phyloP scores from a whole-genome alignment of 225 moss, liverwort and hornwort genomes.

The Lunularia cruciata region DNA sequence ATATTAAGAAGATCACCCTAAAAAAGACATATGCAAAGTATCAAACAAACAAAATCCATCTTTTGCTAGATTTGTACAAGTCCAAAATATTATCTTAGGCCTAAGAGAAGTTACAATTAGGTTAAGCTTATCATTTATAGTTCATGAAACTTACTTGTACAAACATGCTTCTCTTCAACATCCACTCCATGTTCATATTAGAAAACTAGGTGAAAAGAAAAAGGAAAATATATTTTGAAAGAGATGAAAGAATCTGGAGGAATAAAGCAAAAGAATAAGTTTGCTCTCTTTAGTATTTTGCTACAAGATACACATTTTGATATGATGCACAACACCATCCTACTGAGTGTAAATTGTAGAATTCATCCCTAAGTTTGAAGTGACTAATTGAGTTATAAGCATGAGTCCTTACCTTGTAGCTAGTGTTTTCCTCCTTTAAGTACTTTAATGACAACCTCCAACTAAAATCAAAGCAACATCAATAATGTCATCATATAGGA shows the following conservation, averaged over 20 bases:
- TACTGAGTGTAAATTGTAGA: neutral
- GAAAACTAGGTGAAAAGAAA: conserved; percentile 29
- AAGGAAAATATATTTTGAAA: conserved; percentile 12
- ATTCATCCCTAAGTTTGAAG: neutral
- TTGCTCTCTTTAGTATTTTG: neutral
- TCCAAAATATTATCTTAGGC: no score
- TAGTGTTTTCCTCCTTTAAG: conserved; percentile 86
- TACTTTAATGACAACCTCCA: conserved; percentile 70
- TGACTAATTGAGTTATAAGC: no score
- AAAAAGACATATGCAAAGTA: no score
- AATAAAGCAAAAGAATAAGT: neutral
- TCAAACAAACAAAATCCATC: no score
- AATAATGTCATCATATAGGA: no score
- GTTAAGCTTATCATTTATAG: no score
- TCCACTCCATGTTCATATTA: conserved; percentile 21
- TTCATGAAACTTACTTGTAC: conserved; percentile 64
- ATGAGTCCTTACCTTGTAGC: conserved; percentile 68
- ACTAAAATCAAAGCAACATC: no score
- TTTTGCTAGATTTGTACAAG: no score
- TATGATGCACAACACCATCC: neutral
- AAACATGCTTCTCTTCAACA: conserved; percentile 86
- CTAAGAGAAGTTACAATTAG: no score
- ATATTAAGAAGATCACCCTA: no score
- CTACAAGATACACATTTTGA: neutral
- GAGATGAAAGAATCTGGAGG: neutral